phyloP scores from a whole-genome alignment of 1,284 basidiomycete genomes.

The Malassezia pachydermatis region DNA sequence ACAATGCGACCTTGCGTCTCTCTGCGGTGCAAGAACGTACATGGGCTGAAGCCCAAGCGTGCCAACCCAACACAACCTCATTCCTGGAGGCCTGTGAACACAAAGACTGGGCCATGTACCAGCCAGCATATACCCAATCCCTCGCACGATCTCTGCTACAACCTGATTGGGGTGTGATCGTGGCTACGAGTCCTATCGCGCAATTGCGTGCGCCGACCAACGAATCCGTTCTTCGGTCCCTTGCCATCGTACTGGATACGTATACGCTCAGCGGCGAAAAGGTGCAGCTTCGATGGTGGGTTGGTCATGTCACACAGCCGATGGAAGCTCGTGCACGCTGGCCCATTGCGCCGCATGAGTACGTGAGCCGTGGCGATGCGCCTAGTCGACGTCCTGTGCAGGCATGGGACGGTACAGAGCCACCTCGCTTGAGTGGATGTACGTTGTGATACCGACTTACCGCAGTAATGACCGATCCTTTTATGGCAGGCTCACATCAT shows the following conservation, averaged over 20 bases:
- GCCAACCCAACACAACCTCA: not conserved
- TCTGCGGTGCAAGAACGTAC: not conserved
- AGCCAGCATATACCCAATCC: not conserved
- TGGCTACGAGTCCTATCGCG: not conserved
- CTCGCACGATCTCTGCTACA: not conserved
- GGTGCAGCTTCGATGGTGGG: slow-evolving; percentile 23
- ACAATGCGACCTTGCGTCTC: not conserved
- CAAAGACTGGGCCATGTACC: not conserved
- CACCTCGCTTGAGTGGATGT: slow-evolving; percentile 26
- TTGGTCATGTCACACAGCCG: slow-evolving; percentile 23
- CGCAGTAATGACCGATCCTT: slow-evolving; percentile 28
- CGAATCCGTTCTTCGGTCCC: not conserved
- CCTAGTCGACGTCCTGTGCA: slow-evolving; percentile 16
- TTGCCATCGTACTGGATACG: not conserved
- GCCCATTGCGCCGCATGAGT: slow-evolving; percentile 21
- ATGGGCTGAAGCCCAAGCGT: not conserved
- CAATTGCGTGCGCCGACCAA: not conserved
- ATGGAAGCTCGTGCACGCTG: slow-evolving; percentile 23
- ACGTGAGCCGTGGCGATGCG: slow-evolving; percentile 16
- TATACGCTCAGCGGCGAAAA: not conserved
- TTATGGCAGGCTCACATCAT: slow-evolving; percentile 22
- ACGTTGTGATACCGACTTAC: not conserved
- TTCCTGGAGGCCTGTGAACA: slow-evolving; percentile 9
- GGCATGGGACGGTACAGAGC: slow-evolving; percentile 21
- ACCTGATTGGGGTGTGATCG: not conserved